A percentile compares a stretch with the other conserved stretches of the same genome.
Conservation (phyloP, 805 yeast species). For the Jamesozyma lodderae region DNA sequence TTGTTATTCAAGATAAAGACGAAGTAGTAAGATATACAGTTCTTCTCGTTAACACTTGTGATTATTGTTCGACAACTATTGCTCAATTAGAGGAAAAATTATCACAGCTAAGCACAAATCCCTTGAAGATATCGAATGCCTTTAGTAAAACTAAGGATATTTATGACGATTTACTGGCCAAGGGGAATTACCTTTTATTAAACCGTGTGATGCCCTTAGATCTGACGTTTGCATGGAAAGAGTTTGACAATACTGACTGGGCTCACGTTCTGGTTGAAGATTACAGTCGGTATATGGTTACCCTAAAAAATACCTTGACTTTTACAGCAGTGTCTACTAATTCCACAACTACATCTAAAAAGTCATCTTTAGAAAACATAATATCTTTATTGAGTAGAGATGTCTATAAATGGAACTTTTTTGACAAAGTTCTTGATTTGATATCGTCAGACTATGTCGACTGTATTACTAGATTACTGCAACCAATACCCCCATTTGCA, state of each 20-base stretch:
- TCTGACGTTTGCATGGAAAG: slow-evolving; percentile 70
- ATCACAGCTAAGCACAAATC: slow-evolving; percentile 34
- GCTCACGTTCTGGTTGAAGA: slow-evolving; percentile 54
- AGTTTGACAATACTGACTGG: slow-evolving; percentile 75
- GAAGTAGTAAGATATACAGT: slow-evolving; percentile 63
- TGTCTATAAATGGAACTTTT: slow-evolving; percentile 58
- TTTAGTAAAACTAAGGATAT: slow-evolving; percentile 50
- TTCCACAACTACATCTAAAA: slow-evolving; percentile 32
- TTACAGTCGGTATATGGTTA: slow-evolving; percentile 59
- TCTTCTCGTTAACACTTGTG: slow-evolving; percentile 76
- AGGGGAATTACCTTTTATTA: slow-evolving; percentile 47
- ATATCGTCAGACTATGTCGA: slow-evolving; percentile 47
- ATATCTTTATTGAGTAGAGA: slow-evolving; percentile 58
- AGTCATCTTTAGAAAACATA: slow-evolving; percentile 28
- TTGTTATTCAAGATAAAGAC: slow-evolving; percentile 34
- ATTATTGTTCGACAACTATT: slow-evolving; percentile 73
- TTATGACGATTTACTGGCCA: slow-evolving; percentile 50
- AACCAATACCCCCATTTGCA: slow-evolving; percentile 57
- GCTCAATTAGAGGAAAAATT: slow-evolving; percentile 65
- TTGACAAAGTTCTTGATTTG: slow-evolving; percentile 67
- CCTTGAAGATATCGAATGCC: slow-evolving; percentile 34
- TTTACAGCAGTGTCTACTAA: slow-evolving; percentile 3
- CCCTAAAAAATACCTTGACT: slow-evolving; percentile 40
- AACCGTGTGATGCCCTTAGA: slow-evolving; percentile 48
- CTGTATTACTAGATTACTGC: slow-evolving; percentile 45